phyloP scores from a whole-genome alignment of 768 basidiomycete genomes.

The Agaricus bisporus region DNA sequence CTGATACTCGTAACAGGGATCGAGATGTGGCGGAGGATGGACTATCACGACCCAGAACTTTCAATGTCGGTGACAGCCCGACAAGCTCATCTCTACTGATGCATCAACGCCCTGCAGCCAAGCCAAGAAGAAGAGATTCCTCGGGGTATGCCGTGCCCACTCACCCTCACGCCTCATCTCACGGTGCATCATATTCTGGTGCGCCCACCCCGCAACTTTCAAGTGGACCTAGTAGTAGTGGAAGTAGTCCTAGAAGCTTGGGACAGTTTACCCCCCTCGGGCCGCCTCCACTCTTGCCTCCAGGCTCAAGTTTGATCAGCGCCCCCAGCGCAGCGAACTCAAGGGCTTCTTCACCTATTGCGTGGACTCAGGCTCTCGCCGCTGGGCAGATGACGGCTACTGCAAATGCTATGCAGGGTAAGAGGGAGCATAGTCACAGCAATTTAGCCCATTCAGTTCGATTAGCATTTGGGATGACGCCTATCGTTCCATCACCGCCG shows the following conservation, averaged over 20 bases:
- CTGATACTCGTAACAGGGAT: constrained; percentile 3
- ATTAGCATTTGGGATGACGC: constrained; percentile 89
- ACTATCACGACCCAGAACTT: neutral
- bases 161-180: constrained; percentile 4
- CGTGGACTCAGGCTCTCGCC: constrained; percentile 27
- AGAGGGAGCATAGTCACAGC: constrained; percentile 35
- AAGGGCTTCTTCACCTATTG: constrained; percentile 54
- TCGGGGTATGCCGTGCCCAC: constrained; percentile 8
- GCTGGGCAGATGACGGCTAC: constrained; percentile 13
- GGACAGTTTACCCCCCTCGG: constrained; percentile 25
- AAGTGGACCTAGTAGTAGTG: constrained; percentile 58
- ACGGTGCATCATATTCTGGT: constrained; percentile 26
- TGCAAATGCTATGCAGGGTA: constrained; percentile 18
- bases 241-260: constrained; percentile 54
- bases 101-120: constrained; percentile 4
- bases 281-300: constrained; percentile 13
- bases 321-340: constrained; percentile 43
- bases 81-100: constrained; percentile 10
- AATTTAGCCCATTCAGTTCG: constrained; percentile 82
- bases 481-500: constrained; percentile 46
- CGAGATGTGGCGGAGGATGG: constrained; percentile 9
- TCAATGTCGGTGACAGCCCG: constrained; percentile 11
- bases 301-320: constrained; percentile 9
- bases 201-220: constrained; percentile 53
- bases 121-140: constrained; percentile 1